A percentile compares a stretch with the other conserved stretches of the same genome.
Conservation (phyloP, 331 rosid species). For the Stylosanthes scabra region DNA sequence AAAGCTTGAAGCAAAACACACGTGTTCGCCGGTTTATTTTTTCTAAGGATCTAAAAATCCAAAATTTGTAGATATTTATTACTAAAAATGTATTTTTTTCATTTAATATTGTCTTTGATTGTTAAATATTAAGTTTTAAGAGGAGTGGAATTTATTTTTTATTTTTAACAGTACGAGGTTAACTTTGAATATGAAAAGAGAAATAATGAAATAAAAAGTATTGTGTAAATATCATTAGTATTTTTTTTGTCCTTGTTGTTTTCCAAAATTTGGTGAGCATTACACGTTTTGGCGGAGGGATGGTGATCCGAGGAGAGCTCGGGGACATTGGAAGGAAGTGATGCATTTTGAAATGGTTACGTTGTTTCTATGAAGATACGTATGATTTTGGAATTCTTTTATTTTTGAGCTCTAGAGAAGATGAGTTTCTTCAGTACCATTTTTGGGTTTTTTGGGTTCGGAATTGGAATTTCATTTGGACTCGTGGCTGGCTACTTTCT, state of each 20-base stretch:
- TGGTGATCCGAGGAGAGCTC: conserved; percentile 37
- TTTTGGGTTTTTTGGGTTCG: conserved; percentile 81
- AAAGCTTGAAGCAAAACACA: too few relatives aligned
- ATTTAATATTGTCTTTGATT: too few relatives aligned
- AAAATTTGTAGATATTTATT: too few relatives aligned
- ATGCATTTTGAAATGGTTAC: conserved; percentile 25
- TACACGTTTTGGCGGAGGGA: background rate
- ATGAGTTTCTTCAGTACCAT: conserved; percentile 90
- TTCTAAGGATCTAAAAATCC: too few relatives aligned
- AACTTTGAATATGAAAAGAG: too few relatives aligned
- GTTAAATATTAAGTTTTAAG: too few relatives aligned
- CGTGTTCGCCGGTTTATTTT: too few relatives aligned
- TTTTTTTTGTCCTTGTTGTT: background rate
- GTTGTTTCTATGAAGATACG: background rate
- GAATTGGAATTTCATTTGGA: conserved; percentile 81
- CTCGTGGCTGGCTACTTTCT: conserved; percentile 77
- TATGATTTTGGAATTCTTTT: background rate
- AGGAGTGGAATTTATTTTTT: too few relatives aligned
- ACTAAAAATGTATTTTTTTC: too few relatives aligned
- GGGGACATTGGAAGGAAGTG: conserved; percentile 27
- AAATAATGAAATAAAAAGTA: background rate
- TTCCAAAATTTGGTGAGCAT: background rate
- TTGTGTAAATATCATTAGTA: background rate
- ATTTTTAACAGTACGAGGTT: too few relatives aligned
- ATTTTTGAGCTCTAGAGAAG: background rate